A percentile compares a stretch with the other conserved stretches of the same genome.
phyloP scores from a whole-genome alignment of 148 eudicot genomes.

The Rhododendron williamsianum region DNA sequence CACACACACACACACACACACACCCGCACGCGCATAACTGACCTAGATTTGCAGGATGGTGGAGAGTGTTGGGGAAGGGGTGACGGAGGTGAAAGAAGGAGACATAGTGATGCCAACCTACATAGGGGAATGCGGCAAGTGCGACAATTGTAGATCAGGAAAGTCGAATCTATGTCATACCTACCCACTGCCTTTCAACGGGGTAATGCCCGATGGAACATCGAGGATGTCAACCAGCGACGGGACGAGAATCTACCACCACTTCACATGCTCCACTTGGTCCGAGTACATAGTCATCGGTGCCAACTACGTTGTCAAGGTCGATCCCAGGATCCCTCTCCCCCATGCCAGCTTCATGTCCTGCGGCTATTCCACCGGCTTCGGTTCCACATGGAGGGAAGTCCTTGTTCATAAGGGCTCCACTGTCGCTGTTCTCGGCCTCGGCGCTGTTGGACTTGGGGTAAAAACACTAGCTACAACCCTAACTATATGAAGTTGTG shows the following conservation, averaged over 20 bases:
- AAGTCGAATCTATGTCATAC: conserved; percentile 18
- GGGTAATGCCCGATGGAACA: conserved; percentile 39
- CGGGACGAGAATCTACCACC: conserved; percentile 16
- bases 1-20: no score
- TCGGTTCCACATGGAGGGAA: conserved; percentile 41
- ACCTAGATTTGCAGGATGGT: conserved; percentile 27
- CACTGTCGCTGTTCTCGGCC: conserved; percentile 45
- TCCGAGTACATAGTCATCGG: conserved; percentile 40
- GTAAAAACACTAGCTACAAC: conserved; percentile 12
- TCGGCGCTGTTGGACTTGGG: conserved; percentile 59
- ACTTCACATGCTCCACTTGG: conserved; percentile 44
- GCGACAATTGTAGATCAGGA: conserved; percentile 33
- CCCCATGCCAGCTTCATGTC: conserved; percentile 44
- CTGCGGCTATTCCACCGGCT: conserved; percentile 49
- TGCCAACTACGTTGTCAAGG: conserved; percentile 30
- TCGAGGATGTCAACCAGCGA: conserved; percentile 26
- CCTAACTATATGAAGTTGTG: not conserved
- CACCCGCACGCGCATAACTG: not conserved
- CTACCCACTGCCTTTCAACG: conserved; percentile 19
- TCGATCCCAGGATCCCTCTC: conserved; percentile 30
- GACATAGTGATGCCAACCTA: conserved; percentile 40
- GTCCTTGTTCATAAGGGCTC: conserved; percentile 29
- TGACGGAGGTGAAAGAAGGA: conserved; percentile 27
- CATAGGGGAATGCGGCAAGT: conserved; percentile 39
- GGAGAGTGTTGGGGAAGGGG: conserved; percentile 49